These are phyloP conservation scores for Cryphonectria japonica DNA, from an alignment of 2,329 filamentous ascomycete genomes.

Conservation along the genomic window DNA sequence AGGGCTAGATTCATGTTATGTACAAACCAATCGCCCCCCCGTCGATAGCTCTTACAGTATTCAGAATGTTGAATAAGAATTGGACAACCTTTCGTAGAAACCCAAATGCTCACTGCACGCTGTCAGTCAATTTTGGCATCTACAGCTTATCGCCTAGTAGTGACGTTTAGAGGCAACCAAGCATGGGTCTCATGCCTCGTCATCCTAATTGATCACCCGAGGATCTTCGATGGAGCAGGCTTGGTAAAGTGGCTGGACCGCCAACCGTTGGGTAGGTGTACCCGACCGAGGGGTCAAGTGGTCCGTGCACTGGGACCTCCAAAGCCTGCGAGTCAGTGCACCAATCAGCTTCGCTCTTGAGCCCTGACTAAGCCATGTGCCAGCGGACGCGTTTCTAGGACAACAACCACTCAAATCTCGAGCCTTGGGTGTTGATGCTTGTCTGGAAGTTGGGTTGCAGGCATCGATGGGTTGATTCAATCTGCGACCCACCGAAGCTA, in stretches of 20 bases:
- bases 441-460: slow-evolving; percentile 1
- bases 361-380: slow-evolving; percentile 18
- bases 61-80: neutral
- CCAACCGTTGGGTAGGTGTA: neutral
- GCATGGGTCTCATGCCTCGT: neutral
- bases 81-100: neutral
- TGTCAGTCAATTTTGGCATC: neutral
- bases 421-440: slow-evolving; percentile 9
- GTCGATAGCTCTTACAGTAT: neutral
- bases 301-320: slow-evolving; percentile 4
- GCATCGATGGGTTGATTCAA: slow-evolving; percentile 22
- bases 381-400: slow-evolving; percentile 28
- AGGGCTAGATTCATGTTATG: neutral
- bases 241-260: neutral
- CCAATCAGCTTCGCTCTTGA: slow-evolving; percentile 7
- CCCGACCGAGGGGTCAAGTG: neutral
- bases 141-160: neutral
- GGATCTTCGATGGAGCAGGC: neutral
- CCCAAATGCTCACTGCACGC: neutral
- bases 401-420: slow-evolving; percentile 21
- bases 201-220: neutral
- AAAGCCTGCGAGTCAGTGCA: neutral
- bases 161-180: slow-evolving; percentile 11
- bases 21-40: neutral
- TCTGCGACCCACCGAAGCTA: slow-evolving; percentile 23